These are phyloP conservation scores for Pythium catenulatum DNA, from an alignment of 352 stramenopile species.

Conservation along the genomic window DNA sequence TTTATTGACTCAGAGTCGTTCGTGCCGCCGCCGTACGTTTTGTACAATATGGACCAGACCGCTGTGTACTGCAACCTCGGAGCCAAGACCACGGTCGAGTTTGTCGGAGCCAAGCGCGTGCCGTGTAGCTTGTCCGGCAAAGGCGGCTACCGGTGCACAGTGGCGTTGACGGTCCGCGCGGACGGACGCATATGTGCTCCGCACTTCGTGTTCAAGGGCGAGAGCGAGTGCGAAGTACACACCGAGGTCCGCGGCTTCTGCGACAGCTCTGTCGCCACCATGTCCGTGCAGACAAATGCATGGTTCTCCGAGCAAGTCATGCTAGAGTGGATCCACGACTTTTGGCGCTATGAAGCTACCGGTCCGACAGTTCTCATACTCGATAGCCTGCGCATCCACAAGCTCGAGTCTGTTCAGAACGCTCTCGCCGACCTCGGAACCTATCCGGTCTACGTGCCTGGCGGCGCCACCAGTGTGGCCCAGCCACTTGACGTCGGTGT, in stretches of 20 bases:
- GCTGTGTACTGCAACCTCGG: not conserved
- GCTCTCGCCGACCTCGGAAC: conserved; percentile 26
- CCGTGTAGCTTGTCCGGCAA: not conserved
- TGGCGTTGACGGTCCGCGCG: conserved; percentile 12
- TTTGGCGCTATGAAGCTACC: conserved; percentile 17
- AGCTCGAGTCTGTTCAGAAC: not conserved
- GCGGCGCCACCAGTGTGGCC: not conserved
- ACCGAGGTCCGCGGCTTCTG: not conserved
- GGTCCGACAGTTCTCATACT: conserved; percentile 24
- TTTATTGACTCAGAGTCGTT: not conserved
- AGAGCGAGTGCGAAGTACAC: conserved; percentile 16
- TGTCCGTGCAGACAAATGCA: conserved; percentile 32
- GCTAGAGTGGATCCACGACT: conserved; percentile 40
- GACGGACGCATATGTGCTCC: conserved; percentile 15
- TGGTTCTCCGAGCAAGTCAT: conserved; percentile 43
- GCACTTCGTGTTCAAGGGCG: conserved; percentile 45
- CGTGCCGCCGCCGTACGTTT: not conserved
- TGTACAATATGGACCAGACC: conserved; percentile 22
- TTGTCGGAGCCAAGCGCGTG: not conserved
- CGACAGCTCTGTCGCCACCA: conserved; percentile 1
- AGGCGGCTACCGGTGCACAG: conserved; percentile 37
- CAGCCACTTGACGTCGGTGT: conserved; percentile 42
- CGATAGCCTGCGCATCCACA: conserved; percentile 29
- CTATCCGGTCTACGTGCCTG: conserved; percentile 5
- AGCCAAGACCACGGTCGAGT: not conserved